Base-by-base conservation (phyloP, 2,329 filamentous ascomycete genomes). In the Volutella citrinella region DNA sequence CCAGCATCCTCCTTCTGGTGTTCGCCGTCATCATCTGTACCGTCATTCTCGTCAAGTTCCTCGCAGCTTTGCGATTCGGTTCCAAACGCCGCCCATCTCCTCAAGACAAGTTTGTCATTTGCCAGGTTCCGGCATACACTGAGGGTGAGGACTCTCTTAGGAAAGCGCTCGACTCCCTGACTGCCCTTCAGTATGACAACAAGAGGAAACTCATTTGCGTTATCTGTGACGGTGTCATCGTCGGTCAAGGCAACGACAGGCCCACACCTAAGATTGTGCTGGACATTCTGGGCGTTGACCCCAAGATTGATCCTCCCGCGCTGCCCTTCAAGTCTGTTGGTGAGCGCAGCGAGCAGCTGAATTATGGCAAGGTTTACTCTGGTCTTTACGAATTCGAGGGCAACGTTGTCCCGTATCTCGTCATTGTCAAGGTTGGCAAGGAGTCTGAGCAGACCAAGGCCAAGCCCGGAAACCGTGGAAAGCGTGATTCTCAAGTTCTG, bases 21-120 rank as follows among this genome's bases (percentile, higher is more conserved):
- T 95, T 96, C 56, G 86, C 89, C n/a, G 72, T 94, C 54, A 70
- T 97, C 10, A 70, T 98, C 34, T 88, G 84, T 56, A 42, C 74
- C 2, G 86, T 96, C 42, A 90, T 97, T 45, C 56, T 81, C 31
- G 66, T 86, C 65, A 98, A 97, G 64, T 98, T 98, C 67, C 61
- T 98, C 55, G 82, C 93, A 32, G 93, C 93, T 10, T 74, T 98
- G 25, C 93, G 96, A 55, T 87, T 98, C 41, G 90, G 91, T 27
- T 89, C 89, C 6, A 96, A 96, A 68, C 80, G 87, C 39, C 82
- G 87, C 13, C 93, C 93, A 4, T 76, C 85, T 6, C 85, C 89
- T 22, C 93, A 97, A 62, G 93, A 98, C 64, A 98, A 97, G 60
- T 98, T 98, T 53, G 90, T 98, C 51, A 97, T 98, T 48, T 97